Conservation (phyloP, 345 rosid genomes). For the Toxicodendron radicans region DNA sequence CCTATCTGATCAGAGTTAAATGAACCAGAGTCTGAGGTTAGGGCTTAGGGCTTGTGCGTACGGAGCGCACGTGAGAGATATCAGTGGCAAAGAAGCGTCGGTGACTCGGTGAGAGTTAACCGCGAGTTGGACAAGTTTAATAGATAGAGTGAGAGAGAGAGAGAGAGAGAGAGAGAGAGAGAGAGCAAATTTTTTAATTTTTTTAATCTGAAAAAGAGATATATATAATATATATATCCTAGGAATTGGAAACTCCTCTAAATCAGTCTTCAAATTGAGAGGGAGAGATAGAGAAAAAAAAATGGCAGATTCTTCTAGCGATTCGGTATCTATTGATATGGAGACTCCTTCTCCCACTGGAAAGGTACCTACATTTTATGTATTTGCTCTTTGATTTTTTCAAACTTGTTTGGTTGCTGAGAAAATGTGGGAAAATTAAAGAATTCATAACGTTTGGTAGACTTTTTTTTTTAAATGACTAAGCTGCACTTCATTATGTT, state of each 20-base stretch:
- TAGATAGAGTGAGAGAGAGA: background rate
- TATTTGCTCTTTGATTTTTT: background rate
- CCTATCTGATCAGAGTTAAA: conserved; percentile 51
- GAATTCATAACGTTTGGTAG: background rate
- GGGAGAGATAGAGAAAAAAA: conserved; percentile 23
- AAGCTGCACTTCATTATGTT: background rate
- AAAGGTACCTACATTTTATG: conserved; percentile 55
- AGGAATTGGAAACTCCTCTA: conserved; percentile 29
- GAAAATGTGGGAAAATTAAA: conserved; percentile 29
- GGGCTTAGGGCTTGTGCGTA: conserved; percentile 15
- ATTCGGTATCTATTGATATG: conserved; percentile 83
- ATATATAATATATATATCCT: conserved; percentile 3
- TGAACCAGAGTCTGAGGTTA: conserved; percentile 48
- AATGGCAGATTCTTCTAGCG: conserved; percentile 94
- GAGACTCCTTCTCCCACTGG: conserved; percentile 64
- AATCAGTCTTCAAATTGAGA: conserved; percentile 26
- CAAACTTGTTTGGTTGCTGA: conserved; percentile 27
- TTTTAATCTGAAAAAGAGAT: conserved; percentile 14
- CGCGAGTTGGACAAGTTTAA: conserved; percentile 26
- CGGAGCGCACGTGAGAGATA: conserved; percentile 38
- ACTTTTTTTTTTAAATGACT: background rate
- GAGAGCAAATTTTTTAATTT: background rate
- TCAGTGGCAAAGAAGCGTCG: conserved; percentile 55
- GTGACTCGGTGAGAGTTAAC: conserved; percentile 65
- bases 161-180: too few species aligned